Conservation (phyloP, 2,329 filamentous ascomycete genomes). For the Venturia oleaginea region DNA sequence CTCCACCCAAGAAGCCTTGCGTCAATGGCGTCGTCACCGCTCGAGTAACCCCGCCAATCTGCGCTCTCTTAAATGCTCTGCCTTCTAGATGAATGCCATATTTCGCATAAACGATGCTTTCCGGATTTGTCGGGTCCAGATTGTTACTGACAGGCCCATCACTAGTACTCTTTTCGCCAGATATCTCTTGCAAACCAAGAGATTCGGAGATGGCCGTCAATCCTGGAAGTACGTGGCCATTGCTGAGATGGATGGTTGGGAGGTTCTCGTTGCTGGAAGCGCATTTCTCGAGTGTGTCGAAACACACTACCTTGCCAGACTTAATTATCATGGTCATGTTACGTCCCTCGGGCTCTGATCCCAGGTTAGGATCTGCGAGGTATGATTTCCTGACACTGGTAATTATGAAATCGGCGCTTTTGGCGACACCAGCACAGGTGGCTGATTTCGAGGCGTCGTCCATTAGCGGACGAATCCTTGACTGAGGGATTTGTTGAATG, state of each 20-base stretch:
- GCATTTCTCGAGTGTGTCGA: not conserved
- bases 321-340: conserved; percentile 7
- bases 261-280: conserved; percentile 24
- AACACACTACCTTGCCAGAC: conserved; percentile 9
- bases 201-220: conserved; percentile 53
- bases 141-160: conserved; percentile 47
- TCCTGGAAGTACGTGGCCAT: conserved; percentile 53
- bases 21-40: conserved; percentile 49
- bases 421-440: not conserved
- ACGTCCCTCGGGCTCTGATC: not conserved
- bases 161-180: conserved; percentile 42
- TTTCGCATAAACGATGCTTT: conserved; percentile 3
- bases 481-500: conserved; percentile 16
- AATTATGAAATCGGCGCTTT: not conserved
- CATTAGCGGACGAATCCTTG: conserved; percentile 22
- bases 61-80: conserved; percentile 30
- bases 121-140: conserved; percentile 23
- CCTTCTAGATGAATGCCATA: conserved; percentile 33
- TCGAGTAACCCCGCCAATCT: conserved; percentile 47
- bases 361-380: not conserved
- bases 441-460: conserved; percentile 25
- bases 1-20: conserved; percentile 41
- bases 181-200: conserved; percentile 56
- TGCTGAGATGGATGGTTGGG: conserved; percentile 39
- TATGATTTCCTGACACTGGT: conserved; percentile 8